Evolutionary conservation across 129 eudicot species (phyloP).

Genomic region (Dittrichia graveolens): DNA sequence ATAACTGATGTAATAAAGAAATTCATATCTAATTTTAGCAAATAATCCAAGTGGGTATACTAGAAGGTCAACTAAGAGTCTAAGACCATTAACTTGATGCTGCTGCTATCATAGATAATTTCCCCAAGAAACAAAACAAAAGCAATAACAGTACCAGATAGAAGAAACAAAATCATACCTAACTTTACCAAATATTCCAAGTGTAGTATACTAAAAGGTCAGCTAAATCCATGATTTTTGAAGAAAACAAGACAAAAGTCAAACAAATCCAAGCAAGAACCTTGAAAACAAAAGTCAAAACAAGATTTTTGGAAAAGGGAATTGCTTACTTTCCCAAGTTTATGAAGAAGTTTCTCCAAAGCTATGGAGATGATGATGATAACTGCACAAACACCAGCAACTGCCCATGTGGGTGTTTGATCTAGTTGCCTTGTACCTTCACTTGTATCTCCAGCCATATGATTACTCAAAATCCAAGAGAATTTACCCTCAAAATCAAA

Average conservation of each 20-base stretch:
- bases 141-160: not conserved
- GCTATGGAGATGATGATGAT: constrained; percentile 70
- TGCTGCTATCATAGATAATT: too few species aligned
- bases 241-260: not conserved
- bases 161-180: constrained; percentile 8
- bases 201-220: not conserved
- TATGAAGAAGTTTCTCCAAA: constrained; percentile 55
- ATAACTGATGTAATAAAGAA: too few species aligned
- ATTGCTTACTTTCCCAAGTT: constrained; percentile 62
- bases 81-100: too few species aligned
- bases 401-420: constrained; percentile 97
- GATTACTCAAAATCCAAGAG: too few species aligned
- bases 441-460: constrained; percentile 52
- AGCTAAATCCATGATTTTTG: not conserved
- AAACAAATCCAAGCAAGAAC: not conserved
- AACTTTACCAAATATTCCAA: not conserved
- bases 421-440: constrained; percentile 42
- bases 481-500: not conserved
- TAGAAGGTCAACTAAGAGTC: not conserved
- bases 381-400: constrained; percentile 84
- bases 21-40: not conserved
- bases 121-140: not conserved
- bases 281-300: not conserved
- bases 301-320: not conserved
- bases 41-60: not conserved